Conservation (phyloP, 2,329 filamentous ascomycete species). For the Pseudocercospora cruenta region DNA sequence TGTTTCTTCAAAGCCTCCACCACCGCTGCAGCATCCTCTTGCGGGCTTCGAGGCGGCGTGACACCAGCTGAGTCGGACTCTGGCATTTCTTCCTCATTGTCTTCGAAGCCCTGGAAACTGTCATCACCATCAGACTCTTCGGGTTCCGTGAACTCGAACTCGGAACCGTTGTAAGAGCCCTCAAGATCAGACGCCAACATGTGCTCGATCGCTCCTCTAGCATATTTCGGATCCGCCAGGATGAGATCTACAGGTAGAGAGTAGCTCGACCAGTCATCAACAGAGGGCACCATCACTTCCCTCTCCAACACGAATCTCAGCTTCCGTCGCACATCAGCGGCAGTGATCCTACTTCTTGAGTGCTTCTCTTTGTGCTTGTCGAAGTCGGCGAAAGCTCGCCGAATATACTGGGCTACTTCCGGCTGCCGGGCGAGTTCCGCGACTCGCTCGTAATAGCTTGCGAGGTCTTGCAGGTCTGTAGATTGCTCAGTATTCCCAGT, state of each 20-base stretch:
- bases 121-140: too few species aligned
- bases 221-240: too few species aligned
- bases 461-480: not conserved
- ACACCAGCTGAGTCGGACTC: not conserved
- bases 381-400: not conserved
- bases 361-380: not conserved
- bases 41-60: not conserved
- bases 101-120: not conserved
- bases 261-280: not conserved
- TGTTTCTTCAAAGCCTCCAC: not conserved
- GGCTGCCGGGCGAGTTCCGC: not conserved
- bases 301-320: not conserved
- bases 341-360: not conserved
- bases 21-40: not conserved
- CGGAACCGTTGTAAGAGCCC: too few species aligned
- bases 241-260: not conserved
- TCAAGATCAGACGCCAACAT: too few species aligned
- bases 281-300: not conserved
- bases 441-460: not conserved
- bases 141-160: too few species aligned
- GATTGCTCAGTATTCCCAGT: not conserved
- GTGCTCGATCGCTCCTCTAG: too few species aligned
- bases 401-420: not conserved
- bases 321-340: not conserved
- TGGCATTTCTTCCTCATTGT: not conserved